phyloP scores from a whole-genome alignment of 1,139 yeast genomes.

The Sugiyamaella grinbergsii region DNA sequence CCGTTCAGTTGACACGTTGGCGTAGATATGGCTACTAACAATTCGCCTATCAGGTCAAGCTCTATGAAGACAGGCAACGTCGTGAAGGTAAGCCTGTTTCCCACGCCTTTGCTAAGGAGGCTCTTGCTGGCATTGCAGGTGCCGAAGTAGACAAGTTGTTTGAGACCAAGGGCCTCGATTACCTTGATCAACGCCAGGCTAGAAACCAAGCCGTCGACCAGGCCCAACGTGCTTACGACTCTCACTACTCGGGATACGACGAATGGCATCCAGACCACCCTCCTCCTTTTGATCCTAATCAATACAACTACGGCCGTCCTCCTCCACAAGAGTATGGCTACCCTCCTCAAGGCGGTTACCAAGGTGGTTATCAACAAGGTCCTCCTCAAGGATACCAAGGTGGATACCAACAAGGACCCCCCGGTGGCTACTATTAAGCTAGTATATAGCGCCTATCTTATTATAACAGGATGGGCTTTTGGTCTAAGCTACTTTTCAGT shows the following conservation, averaged over 20 bases:
- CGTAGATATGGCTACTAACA: constrained; percentile 41
- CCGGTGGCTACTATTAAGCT: constrained; percentile 3
- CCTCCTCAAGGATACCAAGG: constrained; percentile 7
- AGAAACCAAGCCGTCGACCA: constrained; percentile 35
- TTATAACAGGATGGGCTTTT: no score
- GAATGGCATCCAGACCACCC: constrained; percentile 33
- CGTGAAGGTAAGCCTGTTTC: constrained; percentile 39
- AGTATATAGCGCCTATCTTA: no score
- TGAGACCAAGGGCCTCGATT: constrained; percentile 42
- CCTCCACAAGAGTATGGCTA: constrained; percentile 10
- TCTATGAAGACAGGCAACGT: constrained; percentile 39
- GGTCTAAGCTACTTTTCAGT: no score
- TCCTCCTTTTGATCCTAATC: constrained; percentile 27
- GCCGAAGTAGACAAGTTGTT: constrained; percentile 43
- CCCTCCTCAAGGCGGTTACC: constrained; percentile 12
- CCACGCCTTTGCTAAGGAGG: constrained; percentile 39
- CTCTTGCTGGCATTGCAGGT: constrained; percentile 41
- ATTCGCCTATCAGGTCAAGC: constrained; percentile 38
- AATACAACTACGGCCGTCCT: constrained; percentile 18
- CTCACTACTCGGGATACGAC: constrained; percentile 37
- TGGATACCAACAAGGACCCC: constrained; percentile 11
- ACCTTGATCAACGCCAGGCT: constrained; percentile 33
- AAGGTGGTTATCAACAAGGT: constrained; percentile 15
- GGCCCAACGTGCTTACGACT: constrained; percentile 36
- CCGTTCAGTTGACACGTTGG: constrained; percentile 28